phyloP scores from a whole-genome alignment of 169 alveolate genomes.

The Plasmodium inui region DNA sequence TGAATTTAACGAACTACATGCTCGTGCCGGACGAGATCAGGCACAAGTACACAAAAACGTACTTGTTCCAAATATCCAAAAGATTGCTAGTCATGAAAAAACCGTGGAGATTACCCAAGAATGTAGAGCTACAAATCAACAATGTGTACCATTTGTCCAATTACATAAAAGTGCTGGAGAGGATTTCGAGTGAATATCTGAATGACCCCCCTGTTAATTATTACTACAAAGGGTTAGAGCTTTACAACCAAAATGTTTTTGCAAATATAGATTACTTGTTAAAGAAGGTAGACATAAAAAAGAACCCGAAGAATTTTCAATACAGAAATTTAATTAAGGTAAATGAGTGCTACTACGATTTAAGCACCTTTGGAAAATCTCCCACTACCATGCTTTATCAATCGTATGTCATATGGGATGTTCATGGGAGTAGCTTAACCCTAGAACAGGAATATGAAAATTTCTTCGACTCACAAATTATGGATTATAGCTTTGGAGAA shows the following conservation, averaged over 20 bases:
- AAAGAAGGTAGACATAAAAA: conserved; percentile 72
- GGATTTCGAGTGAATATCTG: conserved; percentile 77
- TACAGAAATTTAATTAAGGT: conserved; percentile 63
- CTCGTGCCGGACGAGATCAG: conserved; percentile 72
- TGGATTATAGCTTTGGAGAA: conserved; percentile 79
- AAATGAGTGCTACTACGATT: conserved; percentile 79
- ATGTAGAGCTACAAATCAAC: conserved; percentile 81
- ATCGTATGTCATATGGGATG: conserved; percentile 82
- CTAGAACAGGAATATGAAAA: conserved; percentile 78
- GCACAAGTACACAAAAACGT: conserved; percentile 72
- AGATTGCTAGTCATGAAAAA: conserved; percentile 83
- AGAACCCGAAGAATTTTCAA: conserved; percentile 18
- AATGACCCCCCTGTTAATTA: conserved; percentile 70
- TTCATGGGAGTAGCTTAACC: conserved; percentile 75
- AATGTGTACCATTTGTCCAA: conserved; percentile 80
- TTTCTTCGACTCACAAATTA: conserved; percentile 80
- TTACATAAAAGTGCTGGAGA: conserved; percentile 81
- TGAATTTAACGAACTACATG: conserved; percentile 51
- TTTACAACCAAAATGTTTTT: conserved; percentile 71
- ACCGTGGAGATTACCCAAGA: conserved; percentile 86
- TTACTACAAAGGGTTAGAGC: conserved; percentile 69
- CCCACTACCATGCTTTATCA: conserved; percentile 79
- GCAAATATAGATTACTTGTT: conserved; percentile 76
- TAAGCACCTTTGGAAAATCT: conserved; percentile 79
- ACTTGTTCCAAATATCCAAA: conserved; percentile 74